These are phyloP conservation scores for Boletus sp. DNA, from an alignment of 1,284 basidiomycete genomes.

Conservation along the genomic window DNA sequence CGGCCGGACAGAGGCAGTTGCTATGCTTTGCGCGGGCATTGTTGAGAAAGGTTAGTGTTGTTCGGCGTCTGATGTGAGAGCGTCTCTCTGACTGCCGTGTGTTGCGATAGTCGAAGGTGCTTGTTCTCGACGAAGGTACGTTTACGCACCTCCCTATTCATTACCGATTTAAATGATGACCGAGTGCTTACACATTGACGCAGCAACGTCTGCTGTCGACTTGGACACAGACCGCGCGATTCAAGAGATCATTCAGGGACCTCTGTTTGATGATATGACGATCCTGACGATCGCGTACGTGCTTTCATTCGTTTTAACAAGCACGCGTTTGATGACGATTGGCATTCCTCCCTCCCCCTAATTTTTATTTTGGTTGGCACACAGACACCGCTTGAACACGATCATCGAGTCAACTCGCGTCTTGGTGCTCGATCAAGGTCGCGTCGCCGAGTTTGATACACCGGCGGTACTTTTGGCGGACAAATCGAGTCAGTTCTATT, in stretches of 20 bases:
- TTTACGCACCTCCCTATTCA: too few species aligned
- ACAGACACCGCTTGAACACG: constrained; percentile 84
- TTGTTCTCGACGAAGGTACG: constrained; percentile 86
- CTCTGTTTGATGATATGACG: constrained; percentile 66
- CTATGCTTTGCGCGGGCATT: constrained; percentile 81
- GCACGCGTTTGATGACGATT: neutral
- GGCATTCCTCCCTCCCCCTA: neutral
- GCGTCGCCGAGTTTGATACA: constrained; percentile 36
- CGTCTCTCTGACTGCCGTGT: neutral
- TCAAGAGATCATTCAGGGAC: constrained; percentile 76
- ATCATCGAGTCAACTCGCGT: constrained; percentile 86
- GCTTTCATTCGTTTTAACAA: neutral
- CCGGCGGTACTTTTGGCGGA: constrained; percentile 26
- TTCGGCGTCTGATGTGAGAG: neutral
- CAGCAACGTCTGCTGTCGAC: constrained; percentile 82
- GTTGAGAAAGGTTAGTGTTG: constrained; percentile 50
- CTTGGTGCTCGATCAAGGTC: constrained; percentile 78
- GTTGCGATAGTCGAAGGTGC: constrained; percentile 62
- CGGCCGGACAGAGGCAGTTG: constrained; percentile 81
- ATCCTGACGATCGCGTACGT: constrained; percentile 80
- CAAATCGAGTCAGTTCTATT: constrained; percentile 22
- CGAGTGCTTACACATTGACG: neutral
- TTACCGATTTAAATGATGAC: too few species aligned
- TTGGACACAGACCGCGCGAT: constrained; percentile 86
- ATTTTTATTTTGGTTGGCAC: too few species aligned